Percentiles rank a stretch among this genome's conserved stretches.
phyloP scores from a whole-genome alignment of 345 rosid species.

The Citrus australasica region DNA sequence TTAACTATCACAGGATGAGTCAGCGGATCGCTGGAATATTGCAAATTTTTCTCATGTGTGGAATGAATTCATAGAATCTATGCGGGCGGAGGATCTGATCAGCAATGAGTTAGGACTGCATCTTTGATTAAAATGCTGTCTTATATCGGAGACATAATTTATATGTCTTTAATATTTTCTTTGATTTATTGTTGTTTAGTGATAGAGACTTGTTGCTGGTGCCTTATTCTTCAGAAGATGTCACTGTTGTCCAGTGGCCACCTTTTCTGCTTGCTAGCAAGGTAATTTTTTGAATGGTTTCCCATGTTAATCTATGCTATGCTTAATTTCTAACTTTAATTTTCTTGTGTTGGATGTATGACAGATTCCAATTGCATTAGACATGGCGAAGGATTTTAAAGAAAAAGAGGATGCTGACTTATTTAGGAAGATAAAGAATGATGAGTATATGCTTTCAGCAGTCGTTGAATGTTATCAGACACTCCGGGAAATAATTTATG shows the following conservation, averaged over 20 bases:
- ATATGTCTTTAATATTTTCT: slow-evolving; percentile 14
- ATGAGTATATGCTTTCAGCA: slow-evolving; percentile 74
- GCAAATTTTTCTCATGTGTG: slow-evolving; percentile 83
- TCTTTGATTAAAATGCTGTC: slow-evolving; percentile 16
- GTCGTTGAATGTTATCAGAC: slow-evolving; percentile 83
- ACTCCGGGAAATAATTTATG: slow-evolving; percentile 48
- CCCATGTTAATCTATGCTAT: slow-evolving; percentile 14
- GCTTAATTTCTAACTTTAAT: slow-evolving; percentile 10
- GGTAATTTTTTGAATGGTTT: slow-evolving; percentile 36
- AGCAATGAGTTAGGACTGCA: slow-evolving; percentile 57
- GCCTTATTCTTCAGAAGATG: slow-evolving; percentile 67
- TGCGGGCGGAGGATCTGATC: slow-evolving; percentile 89
- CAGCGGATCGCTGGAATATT: slow-evolving; percentile 41
- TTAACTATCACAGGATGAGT: slow-evolving; percentile 53
- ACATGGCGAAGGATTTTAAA: slow-evolving; percentile 97
- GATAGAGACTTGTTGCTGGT: slow-evolving; percentile 87
- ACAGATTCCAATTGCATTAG: slow-evolving; percentile 97
- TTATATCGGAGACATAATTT: slow-evolving; percentile 8
- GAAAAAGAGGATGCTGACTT: slow-evolving; percentile 69
- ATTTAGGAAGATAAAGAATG: slow-evolving; percentile 67
- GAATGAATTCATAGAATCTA: slow-evolving; percentile 77
- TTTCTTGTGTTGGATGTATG: slow-evolving; percentile 22
- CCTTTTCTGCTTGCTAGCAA: slow-evolving; percentile 98
- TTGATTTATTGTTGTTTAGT: slow-evolving; percentile 37
- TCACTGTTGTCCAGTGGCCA: slow-evolving; percentile 90